phyloP scores from a whole-genome alignment of 2,329 filamentous ascomycete species.

The Didymosphaeria variabile region DNA sequence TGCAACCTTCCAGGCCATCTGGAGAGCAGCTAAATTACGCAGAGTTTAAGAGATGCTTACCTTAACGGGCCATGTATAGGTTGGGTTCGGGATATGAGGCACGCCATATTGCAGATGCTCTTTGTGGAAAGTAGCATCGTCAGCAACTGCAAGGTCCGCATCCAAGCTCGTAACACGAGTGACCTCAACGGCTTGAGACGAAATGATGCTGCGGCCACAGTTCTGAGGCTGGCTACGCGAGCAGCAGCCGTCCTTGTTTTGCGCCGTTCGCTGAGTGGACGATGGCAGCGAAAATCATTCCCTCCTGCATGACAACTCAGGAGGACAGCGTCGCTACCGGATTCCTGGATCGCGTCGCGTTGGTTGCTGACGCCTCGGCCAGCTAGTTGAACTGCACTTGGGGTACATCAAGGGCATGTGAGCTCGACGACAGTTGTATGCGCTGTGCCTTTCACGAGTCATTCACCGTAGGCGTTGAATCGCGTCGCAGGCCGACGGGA shows the following conservation, averaged over 20 bases:
- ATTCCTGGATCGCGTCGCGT: slow-evolving; percentile 8
- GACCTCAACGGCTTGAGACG: slow-evolving; percentile 1
- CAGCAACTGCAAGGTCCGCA: background rate
- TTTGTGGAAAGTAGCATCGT: slow-evolving; percentile 3
- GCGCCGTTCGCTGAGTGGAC: slow-evolving; percentile 20
- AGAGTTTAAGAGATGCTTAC: background rate
- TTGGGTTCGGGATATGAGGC: slow-evolving; percentile 7
- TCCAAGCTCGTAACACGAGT: background rate
- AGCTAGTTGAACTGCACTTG: slow-evolving; percentile 5
- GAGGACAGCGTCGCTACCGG: slow-evolving; percentile 18
- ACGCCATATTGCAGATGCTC: slow-evolving; percentile 1
- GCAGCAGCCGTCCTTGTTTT: background rate
- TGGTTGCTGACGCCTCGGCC: slow-evolving; percentile 18
- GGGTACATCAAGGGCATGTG: background rate
- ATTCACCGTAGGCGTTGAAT: slow-evolving; percentile 33
- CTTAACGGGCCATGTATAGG: slow-evolving; percentile 6
- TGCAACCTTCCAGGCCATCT: background rate
- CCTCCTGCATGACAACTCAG: slow-evolving; percentile 25
- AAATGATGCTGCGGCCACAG: background rate
- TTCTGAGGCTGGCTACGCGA: background rate
- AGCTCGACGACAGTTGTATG: slow-evolving; percentile 22
- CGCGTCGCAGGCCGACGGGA: slow-evolving; percentile 17
- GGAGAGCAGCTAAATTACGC: background rate
- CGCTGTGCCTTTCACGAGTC: slow-evolving; percentile 23
- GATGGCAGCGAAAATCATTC: slow-evolving; percentile 17